phyloP scores from a whole-genome alignment of 768 basidiomycete genomes.

The Leccinum ochraceum region DNA sequence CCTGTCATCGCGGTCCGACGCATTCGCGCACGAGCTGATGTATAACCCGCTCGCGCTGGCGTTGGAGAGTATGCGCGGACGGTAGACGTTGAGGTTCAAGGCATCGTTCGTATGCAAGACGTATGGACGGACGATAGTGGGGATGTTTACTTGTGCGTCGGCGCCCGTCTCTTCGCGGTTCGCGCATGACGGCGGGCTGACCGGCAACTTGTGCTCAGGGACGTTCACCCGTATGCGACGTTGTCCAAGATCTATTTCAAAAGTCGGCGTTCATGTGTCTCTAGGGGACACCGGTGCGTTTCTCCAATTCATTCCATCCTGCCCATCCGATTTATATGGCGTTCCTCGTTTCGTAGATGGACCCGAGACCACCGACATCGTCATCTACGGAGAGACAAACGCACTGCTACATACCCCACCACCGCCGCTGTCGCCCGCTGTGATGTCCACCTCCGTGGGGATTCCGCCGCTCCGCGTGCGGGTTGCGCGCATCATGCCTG shows the following conservation, averaged over 20 bases:
- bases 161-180: neutral
- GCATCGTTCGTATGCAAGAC: slow-evolving; percentile 50
- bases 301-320: neutral
- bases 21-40: slow-evolving; percentile 42
- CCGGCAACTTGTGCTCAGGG: slow-evolving; percentile 39
- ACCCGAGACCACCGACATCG: too few relatives aligned
- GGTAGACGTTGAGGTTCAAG: slow-evolving; percentile 64
- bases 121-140: slow-evolving; percentile 57
- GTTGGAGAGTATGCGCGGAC: slow-evolving; percentile 78
- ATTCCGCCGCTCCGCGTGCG: too few relatives aligned
- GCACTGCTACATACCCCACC: too few relatives aligned
- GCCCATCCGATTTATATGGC: neutral
- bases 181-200: neutral
- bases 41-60: slow-evolving; percentile 71
- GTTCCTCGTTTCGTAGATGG: neutral
- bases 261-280: slow-evolving; percentile 69
- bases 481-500: too few relatives aligned
- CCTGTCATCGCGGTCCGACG: slow-evolving; percentile 25
- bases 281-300: slow-evolving; percentile 63
- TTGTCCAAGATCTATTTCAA: slow-evolving; percentile 69
- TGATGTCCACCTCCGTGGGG: too few relatives aligned
- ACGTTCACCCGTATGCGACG: slow-evolving; percentile 66
- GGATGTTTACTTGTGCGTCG: slow-evolving; percentile 42
- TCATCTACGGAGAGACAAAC: too few relatives aligned
- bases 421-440: too few relatives aligned